Percentiles rank a stretch among this genome's conserved stretches.
Evolutionary conservation across 2,329 filamentous ascomycete genomes (phyloP).

Genomic region (Polytolypa hystricis): DNA sequence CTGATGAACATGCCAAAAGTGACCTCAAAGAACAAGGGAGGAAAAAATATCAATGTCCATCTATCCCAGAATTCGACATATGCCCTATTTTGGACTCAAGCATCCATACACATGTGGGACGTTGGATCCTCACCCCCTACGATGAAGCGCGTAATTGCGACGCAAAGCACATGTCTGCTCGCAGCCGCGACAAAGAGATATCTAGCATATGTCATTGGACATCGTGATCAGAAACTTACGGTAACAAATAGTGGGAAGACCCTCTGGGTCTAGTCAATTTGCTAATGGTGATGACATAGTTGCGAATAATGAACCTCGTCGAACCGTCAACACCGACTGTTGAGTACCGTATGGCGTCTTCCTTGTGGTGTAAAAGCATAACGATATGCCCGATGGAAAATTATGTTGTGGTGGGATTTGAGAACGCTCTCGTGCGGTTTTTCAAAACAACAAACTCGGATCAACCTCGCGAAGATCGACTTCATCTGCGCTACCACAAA

Average conservation of each 20-base stretch:
- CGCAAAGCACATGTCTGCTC: conserved; percentile 30
- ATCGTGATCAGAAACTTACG: conserved; percentile 32
- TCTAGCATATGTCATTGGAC: conserved; percentile 32
- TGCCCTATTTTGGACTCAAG: conserved; percentile 31
- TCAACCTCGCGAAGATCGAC: conserved; percentile 27
- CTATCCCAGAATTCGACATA: conserved; percentile 31
- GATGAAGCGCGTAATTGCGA: conserved; percentile 22
- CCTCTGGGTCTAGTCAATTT: no score
- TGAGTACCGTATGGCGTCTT: conserved; percentile 31
- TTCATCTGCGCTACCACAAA: conserved; percentile 24
- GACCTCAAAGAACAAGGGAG: conserved; percentile 18
- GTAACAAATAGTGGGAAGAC: conserved; percentile 21
- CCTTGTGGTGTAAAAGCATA: conserved; percentile 31
- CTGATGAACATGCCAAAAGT: conserved; percentile 20
- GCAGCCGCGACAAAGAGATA: conserved; percentile 28
- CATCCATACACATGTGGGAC: conserved; percentile 31
- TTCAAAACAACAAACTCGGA: conserved; percentile 27
- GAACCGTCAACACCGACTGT: conserved; percentile 22
- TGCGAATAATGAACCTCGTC: conserved; percentile 28
- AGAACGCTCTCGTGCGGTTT: conserved; percentile 30
- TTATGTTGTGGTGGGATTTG: conserved; percentile 32
- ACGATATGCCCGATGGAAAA: conserved; percentile 31
- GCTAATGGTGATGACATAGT: conserved; percentile 15
- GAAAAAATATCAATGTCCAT: conserved; percentile 25
- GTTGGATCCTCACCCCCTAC: conserved; percentile 27